Conservation (phyloP, 805 yeast species). For the Cyberlindnera samutprakarnensis region DNA sequence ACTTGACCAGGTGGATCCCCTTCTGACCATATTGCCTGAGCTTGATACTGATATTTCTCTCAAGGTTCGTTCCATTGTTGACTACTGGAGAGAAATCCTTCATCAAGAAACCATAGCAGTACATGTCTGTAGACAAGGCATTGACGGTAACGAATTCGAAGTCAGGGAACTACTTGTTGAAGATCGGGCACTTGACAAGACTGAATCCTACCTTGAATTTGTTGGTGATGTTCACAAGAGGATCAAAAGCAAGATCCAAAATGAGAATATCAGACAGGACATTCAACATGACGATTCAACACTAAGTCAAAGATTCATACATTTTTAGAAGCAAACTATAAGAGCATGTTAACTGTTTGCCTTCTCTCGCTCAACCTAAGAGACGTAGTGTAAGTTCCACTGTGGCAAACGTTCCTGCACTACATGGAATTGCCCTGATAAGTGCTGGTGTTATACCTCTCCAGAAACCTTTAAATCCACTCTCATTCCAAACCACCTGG, state of each 20-base stretch:
- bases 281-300: conserved; percentile 20
- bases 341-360: too few relatives aligned
- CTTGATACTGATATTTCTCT: conserved; percentile 60
- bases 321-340: too few relatives aligned
- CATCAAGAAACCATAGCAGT: conserved; percentile 38
- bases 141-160: conserved; percentile 41
- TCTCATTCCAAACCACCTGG: conserved; percentile 20
- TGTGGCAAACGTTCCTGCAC: conserved; percentile 72
- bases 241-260: conserved; percentile 44
- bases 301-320: conserved; percentile 13
- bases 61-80: conserved; percentile 59
- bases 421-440: conserved; percentile 54
- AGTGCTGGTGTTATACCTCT: conserved; percentile 54
- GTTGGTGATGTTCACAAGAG: conserved; percentile 60
- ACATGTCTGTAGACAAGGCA: conserved; percentile 55
- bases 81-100: conserved; percentile 41
- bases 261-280: conserved; percentile 27
- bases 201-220: conserved; percentile 58
- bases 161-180: conserved; percentile 61
- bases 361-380: too few relatives aligned
- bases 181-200: conserved; percentile 51
- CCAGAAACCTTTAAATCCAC: conserved; percentile 52
- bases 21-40: conserved; percentile 52
- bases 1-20: conserved; percentile 18
- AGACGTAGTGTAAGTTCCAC: conserved; percentile 67